A percentile compares a stretch with the other conserved stretches of the same genome.
phyloP scores from a whole-genome alignment of 1,284 basidiomycete species.

The Melanopsichium pennsylvanicum region DNA sequence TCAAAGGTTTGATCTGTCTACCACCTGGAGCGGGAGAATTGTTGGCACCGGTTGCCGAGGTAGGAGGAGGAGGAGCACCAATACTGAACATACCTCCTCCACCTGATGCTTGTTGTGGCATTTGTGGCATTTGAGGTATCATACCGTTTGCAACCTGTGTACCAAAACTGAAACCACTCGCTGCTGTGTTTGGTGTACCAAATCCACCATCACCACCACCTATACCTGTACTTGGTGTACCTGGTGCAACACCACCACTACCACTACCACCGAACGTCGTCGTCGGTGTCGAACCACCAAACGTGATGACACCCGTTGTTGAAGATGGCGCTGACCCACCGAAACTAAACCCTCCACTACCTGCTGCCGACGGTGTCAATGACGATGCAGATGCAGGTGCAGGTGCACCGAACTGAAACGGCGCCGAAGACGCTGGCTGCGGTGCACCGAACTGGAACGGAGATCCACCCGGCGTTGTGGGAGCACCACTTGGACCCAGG shows the following conservation, averaged over 20 bases:
- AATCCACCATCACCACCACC: not conserved
- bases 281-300: slow-evolving; percentile 9
- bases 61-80: slow-evolving; percentile 44
- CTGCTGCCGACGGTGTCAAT: not conserved
- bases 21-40: slow-evolving; percentile 21
- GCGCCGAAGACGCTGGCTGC: not conserved
- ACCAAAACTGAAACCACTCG: not conserved
- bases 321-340: slow-evolving; percentile 7
- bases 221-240: not conserved
- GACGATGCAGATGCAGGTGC: slow-evolving; percentile 3
- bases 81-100: slow-evolving; percentile 45
- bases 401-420: slow-evolving; percentile 23
- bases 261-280: too few species aligned
- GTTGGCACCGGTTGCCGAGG: too few species aligned
- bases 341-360: slow-evolving; percentile 23
- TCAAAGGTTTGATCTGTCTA: slow-evolving; percentile 54
- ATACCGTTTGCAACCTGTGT: not conserved
- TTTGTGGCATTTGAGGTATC: slow-evolving; percentile 8
- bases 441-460: slow-evolving; percentile 33
- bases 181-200: not conserved
- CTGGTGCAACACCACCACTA: not conserved
- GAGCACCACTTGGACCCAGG: slow-evolving; percentile 11
- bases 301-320: too few species aligned
- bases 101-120: slow-evolving; percentile 5
- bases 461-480: slow-evolving; percentile 20